Base-by-base conservation (phyloP, 257 asterid species). In the Asclepias syriaca region DNA sequence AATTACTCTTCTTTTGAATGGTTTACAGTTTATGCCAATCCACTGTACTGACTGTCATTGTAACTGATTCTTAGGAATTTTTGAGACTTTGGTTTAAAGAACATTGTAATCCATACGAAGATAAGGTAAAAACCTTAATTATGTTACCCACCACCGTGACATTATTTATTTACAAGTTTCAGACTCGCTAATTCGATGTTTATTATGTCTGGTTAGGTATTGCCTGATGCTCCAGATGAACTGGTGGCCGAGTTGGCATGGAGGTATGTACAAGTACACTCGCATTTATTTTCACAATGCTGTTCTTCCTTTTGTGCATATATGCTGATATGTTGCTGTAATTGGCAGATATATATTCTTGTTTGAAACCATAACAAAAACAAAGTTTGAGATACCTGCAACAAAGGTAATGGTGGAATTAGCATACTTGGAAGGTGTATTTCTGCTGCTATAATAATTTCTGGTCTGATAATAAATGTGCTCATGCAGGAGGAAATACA, bases 21-120 rank as follows among this genome's bases (percentile, higher is more conserved):
- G 48, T 34, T 37, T 7, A 18, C 8, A 18, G 29, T 37, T 37
- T 50, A 22, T 49, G 11, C 16, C 63, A 39, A 46, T 77, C 50
- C 72, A 32, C 48, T 73, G 19, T 66, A 72, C 81, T 73, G 79
- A 79, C 63, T 57, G 43, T 69, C 18, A 19, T 18, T 37, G 66
- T 61, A 59, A 56, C 40, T 72, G 50, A 73, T 79, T 74, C 78
- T 78, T 70, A 94, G 99, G 99, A 95, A 71, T 95, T 95, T 79
- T 82, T 95, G 92, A 92, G 98, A 87, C 72, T 90, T 78, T 92
- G 98, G 99, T 95, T 95, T 82, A 92, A 87, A 82, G 86, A 84
- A 78, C 90, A 87, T 65, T 92, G 96, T 87, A 85, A 92, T 71
- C 99, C 98, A 29, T 92, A 90, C 27, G 90, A 90, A 81, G 98